Base-by-base conservation (phyloP, 169 alveolate genomes). In the Plasmodium falciparum region DNA sequence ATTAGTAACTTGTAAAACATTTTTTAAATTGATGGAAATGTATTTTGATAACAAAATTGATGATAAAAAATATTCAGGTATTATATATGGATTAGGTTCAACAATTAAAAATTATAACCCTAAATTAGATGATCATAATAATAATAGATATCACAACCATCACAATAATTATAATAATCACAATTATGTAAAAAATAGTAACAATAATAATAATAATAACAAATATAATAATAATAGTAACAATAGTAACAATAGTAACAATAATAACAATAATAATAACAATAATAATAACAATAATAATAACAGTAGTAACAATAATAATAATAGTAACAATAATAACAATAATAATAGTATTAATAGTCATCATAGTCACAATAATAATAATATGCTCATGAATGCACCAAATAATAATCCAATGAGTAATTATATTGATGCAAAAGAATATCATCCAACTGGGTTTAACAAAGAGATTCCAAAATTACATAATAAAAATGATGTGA, bases 1-100 rank as follows among this genome's bases (percentile, higher is more conserved):
- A 20, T 94, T 97, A 15, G 98, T 99, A 43, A 99, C 99, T 1
- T 95, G 98, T 66, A 93, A 97, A 29, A 98, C 98, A 22, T 98
- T 97, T 93, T 98, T 98, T 92, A 97, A 97, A 92, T 94, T 98
- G 54, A 88, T 96, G 94, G 96, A 95, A 65, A 56, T 93, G 12
- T 96, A 95, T 88, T 96, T 96, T 66, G 97, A 94, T 47, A 95
- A 95, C 80, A 88, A 95, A 83, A 88, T 96, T 62, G 97, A 96
- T 70, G 98, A 96, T 63, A 93, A 94, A 43, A 95, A 93, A 73
- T 95, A 91, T 73, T 59, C 90, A 13, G 98, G 98, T 6, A 92
- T 96, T 56, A 96, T 96, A 76, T 96, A 95, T 71, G 98, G 98
- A 3, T 88, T 96, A 65, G 98, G 98, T 8, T 83, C 95, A 66